phyloP scores from a whole-genome alignment of 2,329 filamentous ascomycete genomes.

The Whalleya microplaca region DNA sequence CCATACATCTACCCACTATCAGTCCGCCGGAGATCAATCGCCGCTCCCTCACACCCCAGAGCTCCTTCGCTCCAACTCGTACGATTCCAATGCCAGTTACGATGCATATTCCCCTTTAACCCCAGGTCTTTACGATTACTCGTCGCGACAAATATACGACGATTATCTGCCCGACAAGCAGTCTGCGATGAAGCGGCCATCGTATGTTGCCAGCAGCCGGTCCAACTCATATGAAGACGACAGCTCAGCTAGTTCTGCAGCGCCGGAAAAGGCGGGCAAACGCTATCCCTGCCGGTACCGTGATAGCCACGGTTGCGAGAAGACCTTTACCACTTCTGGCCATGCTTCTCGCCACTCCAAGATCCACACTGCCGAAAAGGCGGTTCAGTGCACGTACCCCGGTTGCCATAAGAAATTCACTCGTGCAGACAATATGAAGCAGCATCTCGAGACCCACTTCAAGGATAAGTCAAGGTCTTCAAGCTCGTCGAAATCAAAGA shows the following conservation, averaged over 20 bases:
- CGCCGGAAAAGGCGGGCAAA: slow-evolving; percentile 58
- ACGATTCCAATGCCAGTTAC: slow-evolving; percentile 61
- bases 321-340: slow-evolving; percentile 83
- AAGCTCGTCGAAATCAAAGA: slow-evolving; percentile 40
- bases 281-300: slow-evolving; percentile 76
- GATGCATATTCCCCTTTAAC: slow-evolving; percentile 61
- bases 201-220: slow-evolving; percentile 48
- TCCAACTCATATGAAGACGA: slow-evolving; percentile 58
- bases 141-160: slow-evolving; percentile 42
- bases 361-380: slow-evolving; percentile 82
- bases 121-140: slow-evolving; percentile 51
- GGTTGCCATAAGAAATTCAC: slow-evolving; percentile 82
- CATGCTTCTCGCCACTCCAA: slow-evolving; percentile 85
- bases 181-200: slow-evolving; percentile 44
- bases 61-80: slow-evolving; percentile 63
- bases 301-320: slow-evolving; percentile 72
- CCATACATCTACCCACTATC: slow-evolving; percentile 42
- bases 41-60: slow-evolving; percentile 58
- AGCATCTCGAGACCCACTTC: slow-evolving; percentile 78
- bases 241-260: slow-evolving; percentile 45
- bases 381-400: slow-evolving; percentile 67
- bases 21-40: slow-evolving; percentile 43
- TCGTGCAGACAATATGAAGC: slow-evolving; percentile 86
- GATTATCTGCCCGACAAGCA: slow-evolving; percentile 39
- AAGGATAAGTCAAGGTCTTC: slow-evolving; percentile 60